Conservation (phyloP, 768 basidiomycete genomes). For the Pleurotus pulmonarius region DNA sequence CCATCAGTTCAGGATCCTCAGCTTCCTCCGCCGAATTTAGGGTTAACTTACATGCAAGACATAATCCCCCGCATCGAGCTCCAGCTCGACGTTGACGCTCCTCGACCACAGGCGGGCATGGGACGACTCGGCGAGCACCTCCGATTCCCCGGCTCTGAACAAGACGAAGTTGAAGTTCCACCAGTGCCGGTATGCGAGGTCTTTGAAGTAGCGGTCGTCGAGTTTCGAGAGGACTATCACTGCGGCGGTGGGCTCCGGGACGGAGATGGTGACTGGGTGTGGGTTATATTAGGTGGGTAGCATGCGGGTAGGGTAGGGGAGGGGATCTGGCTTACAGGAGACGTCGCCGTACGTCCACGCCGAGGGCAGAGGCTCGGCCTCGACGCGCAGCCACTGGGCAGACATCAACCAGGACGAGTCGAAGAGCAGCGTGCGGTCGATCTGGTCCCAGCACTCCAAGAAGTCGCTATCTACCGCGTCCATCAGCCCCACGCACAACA, state of each 20-base stretch:
- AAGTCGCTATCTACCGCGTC: slow-evolving; percentile 39
- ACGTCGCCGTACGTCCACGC: slow-evolving; percentile 45
- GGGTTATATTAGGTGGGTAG: neutral
- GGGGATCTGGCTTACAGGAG: slow-evolving; percentile 32
- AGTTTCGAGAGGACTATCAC: slow-evolving; percentile 45
- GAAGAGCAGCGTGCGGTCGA: slow-evolving; percentile 47
- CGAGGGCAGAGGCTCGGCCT: slow-evolving; percentile 24
- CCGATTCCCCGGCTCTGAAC: slow-evolving; percentile 37
- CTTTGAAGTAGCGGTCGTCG: slow-evolving; percentile 41
- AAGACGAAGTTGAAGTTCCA: slow-evolving; percentile 48
- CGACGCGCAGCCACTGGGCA: slow-evolving; percentile 46
- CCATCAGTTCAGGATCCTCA: too few species aligned
- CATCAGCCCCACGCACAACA: too few species aligned
- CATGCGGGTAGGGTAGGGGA: neutral
- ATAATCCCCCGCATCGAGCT: slow-evolving; percentile 39
- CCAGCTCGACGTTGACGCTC: slow-evolving; percentile 35
- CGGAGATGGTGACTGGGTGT: slow-evolving; percentile 37
- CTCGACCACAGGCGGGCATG: slow-evolving; percentile 26
- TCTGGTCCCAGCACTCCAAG: slow-evolving; percentile 40
- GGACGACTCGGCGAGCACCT: slow-evolving; percentile 28
- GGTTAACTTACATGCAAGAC: slow-evolving; percentile 30
- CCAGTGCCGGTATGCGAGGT: slow-evolving; percentile 27
- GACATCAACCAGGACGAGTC: slow-evolving; percentile 48
- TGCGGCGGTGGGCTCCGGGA: slow-evolving; percentile 30
- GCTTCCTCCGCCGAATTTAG: too few species aligned